Evolutionary conservation across 805 yeast genomes (phyloP).

Genomic region (Ascoidea tarda): DNA sequence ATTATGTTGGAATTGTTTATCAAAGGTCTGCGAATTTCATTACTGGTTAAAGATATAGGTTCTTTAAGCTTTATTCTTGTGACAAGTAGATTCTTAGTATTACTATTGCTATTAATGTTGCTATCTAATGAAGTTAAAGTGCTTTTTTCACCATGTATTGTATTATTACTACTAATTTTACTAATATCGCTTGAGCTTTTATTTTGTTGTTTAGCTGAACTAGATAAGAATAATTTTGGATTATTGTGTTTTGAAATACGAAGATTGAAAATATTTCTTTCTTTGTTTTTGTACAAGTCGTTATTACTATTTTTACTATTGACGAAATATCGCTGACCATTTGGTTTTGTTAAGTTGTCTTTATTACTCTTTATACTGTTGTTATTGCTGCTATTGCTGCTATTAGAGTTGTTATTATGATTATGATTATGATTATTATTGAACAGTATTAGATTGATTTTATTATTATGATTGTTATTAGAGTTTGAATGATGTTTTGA

Average conservation of each 20-base stretch:
- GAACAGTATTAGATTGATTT: too few relatives aligned
- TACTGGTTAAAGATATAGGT: too few relatives aligned
- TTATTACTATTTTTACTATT: background rate
- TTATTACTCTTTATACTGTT: background rate
- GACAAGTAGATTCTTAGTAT: too few relatives aligned
- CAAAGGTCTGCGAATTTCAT: too few relatives aligned
- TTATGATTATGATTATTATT: background rate
- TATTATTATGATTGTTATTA: too few relatives aligned
- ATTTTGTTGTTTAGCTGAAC: background rate
- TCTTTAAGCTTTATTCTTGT: too few relatives aligned
- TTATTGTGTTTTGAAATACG: background rate
- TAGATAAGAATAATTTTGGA: background rate
- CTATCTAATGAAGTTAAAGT: background rate
- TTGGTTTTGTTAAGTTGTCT: background rate
- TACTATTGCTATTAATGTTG: too few relatives aligned
- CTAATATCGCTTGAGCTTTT: background rate
- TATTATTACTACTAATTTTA: too few relatives aligned
- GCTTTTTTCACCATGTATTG: background rate
- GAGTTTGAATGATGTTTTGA: background rate
- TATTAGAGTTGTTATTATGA: background rate
- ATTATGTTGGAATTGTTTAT: background rate
- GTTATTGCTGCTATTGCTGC: background rate
- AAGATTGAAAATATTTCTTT: background rate
- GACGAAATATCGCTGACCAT: background rate
- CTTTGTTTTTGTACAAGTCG: background rate